Evolutionary conservation across 2,329 filamentous ascomycete genomes (phyloP).

Genomic region (Paramyrothecium roridum): DNA sequence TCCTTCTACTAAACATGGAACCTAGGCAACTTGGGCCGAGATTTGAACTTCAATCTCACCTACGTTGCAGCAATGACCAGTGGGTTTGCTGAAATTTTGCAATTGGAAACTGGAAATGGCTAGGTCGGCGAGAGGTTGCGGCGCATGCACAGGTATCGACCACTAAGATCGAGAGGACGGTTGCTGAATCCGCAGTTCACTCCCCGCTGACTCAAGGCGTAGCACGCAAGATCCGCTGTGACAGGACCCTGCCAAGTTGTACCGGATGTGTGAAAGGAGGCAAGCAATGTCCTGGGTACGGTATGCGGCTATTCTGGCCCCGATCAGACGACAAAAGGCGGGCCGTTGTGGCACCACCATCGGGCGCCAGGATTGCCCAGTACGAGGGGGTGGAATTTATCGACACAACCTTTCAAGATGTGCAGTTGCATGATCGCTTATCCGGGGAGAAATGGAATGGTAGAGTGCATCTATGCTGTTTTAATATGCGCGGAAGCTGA

Average conservation of each 20-base stretch:
- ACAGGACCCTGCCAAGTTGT: constrained; percentile 1
- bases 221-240: constrained; percentile 3
- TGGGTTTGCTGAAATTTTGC: no score
- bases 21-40: no score
- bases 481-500: no score
- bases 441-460: neutral
- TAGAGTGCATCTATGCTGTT: neutral
- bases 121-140: neutral
- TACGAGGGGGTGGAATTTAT: neutral
- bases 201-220: neutral
- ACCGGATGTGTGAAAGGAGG: neutral
- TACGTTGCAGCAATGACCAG: no score
- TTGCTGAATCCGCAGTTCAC: neutral
- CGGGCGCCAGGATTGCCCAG: neutral
- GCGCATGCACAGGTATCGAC: neutral
- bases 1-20: no score
- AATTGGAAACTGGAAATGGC: neutral
- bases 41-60: no score
- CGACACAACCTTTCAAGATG: neutral
- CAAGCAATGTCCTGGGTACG: constrained; percentile 4
- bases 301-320: constrained; percentile 5
- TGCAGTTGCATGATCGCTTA: neutral
- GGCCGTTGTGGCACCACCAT: neutral
- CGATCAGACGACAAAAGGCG: constrained; percentile 1
- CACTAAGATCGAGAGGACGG: neutral